These are phyloP conservation scores for Vicia villosa DNA, from an alignment of 306 rosid species.

Conservation along the genomic window DNA sequence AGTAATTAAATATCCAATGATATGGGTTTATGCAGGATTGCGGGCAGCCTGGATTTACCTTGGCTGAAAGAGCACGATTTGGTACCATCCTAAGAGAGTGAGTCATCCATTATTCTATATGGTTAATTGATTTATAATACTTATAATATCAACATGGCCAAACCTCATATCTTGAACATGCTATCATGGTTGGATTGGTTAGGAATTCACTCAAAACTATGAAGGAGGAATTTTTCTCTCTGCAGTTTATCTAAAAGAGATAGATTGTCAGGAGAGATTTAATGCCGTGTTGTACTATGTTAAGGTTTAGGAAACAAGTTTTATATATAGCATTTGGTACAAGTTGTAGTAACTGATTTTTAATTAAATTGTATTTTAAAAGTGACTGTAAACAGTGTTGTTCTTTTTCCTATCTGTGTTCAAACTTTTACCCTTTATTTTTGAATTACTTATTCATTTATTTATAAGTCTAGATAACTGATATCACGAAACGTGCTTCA, in stretches of 20 bases:
- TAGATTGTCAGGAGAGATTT: neutral
- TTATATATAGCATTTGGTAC: conserved; percentile 3
- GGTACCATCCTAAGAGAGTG: conserved; percentile 81
- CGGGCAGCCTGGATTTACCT: conserved; percentile 97
- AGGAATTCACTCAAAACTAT: neutral
- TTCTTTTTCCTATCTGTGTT: neutral
- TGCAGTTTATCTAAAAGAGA: neutral
- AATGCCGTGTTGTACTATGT: neutral
- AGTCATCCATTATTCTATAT: conserved; percentile 37
- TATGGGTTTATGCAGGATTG: conserved; percentile 63
- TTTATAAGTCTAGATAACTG: conserved; percentile 36
- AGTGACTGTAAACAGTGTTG: neutral
- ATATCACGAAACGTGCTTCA: conserved; percentile 43
- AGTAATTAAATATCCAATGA: conserved; percentile 28
- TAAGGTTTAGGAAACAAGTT: neutral
- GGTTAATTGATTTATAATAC: conserved; percentile 12
- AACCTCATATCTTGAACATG: conserved; percentile 9
- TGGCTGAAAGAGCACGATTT: conserved; percentile 86
- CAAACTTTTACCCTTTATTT: conserved; percentile 3
- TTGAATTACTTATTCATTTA: neutral
- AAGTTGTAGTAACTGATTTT: neutral
- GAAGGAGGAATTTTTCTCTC: neutral
- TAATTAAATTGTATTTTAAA: neutral
- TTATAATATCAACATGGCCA: neutral
- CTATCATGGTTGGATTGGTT: conserved; percentile 8